Evolutionary conservation across 805 yeast genomes (phyloP).

Genomic region (Nakazawaea molendinolei): DNA sequence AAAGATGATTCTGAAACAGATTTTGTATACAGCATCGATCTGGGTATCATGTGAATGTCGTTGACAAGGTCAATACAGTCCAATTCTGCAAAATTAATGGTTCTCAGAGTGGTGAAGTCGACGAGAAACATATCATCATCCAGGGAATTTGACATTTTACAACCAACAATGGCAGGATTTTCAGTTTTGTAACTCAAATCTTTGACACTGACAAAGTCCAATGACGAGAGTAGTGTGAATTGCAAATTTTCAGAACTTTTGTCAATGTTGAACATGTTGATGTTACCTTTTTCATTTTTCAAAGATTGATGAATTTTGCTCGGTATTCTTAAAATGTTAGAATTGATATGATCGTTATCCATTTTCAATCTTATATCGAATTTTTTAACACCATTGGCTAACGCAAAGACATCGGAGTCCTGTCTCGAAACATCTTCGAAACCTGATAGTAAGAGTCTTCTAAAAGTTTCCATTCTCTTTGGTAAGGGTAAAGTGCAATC

Average conservation of each 20-base stretch:
- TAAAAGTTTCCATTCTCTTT: conserved; percentile 54
- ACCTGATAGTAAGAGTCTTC: conserved; percentile 41
- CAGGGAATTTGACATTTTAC: conserved; percentile 1
- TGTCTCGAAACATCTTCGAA: conserved; percentile 36
- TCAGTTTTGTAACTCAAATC: not conserved
- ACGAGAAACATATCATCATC: conserved; percentile 13
- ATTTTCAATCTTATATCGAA: conserved; percentile 17
- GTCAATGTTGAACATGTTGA: conserved; percentile 4
- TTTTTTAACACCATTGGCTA: not conserved
- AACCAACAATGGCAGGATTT: conserved; percentile 8
- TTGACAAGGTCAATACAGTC: conserved; percentile 40
- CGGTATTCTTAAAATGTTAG: conserved; percentile 7
- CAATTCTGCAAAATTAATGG: conserved; percentile 29
- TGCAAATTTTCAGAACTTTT: not conserved
- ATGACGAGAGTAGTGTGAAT: conserved; percentile 9
- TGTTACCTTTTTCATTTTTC: not conserved
- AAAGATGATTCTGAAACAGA: conserved; percentile 46
- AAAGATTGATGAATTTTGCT: not conserved
- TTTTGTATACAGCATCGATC: conserved; percentile 31
- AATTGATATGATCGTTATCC: conserved; percentile 17
- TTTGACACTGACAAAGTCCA: conserved; percentile 1
- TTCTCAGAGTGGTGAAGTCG: conserved; percentile 32
- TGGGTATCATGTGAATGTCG: conserved; percentile 40
- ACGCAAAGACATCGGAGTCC: conserved; percentile 1
- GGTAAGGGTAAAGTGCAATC: conserved; percentile 44